phyloP scores from a whole-genome alignment of 306 rosid species.

The Ochetophila trinervis region DNA sequence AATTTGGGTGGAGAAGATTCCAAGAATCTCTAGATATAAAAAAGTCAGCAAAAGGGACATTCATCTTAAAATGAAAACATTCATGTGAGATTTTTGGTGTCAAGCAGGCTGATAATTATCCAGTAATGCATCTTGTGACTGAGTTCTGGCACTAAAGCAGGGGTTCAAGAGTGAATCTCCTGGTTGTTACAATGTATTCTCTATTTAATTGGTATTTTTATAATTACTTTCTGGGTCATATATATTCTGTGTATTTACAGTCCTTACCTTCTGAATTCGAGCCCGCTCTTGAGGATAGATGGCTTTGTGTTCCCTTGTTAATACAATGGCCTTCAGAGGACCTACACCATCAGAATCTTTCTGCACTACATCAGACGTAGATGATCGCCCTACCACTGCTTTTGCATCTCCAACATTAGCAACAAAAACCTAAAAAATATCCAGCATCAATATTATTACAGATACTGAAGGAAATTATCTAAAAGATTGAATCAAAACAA shows the following conservation, averaged over 20 bases:
- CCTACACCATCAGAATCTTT: constrained; percentile 41
- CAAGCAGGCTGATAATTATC: too few species aligned
- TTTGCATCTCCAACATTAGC: constrained; percentile 91
- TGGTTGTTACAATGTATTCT: background rate
- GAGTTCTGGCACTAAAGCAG: too few species aligned
- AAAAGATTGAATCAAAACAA: too few species aligned
- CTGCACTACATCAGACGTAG: constrained; percentile 39
- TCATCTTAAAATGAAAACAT: too few species aligned
- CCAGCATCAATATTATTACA: constrained; percentile 12
- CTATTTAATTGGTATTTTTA: too few species aligned
- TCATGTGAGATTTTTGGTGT: too few species aligned
- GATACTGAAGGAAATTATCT: too few species aligned
- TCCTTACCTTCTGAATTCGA: constrained; percentile 80
- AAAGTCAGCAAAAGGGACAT: too few species aligned
- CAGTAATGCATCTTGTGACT: too few species aligned
- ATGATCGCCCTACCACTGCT: constrained; percentile 80
- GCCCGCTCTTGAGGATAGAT: constrained; percentile 82
- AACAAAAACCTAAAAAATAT: constrained; percentile 59
- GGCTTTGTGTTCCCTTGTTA: constrained; percentile 89
- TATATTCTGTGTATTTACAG: constrained; percentile 1
- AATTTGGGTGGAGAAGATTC: too few species aligned
- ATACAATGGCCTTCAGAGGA: constrained; percentile 73
- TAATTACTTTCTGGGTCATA: background rate
- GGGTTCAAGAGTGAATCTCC: background rate
- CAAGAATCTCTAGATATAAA: too few species aligned